Percentiles rank a stretch among this genome's conserved stretches.
These are phyloP conservation scores for Pythium sukuiense DNA, from an alignment of 352 stramenopile species.

Conservation along the genomic window DNA sequence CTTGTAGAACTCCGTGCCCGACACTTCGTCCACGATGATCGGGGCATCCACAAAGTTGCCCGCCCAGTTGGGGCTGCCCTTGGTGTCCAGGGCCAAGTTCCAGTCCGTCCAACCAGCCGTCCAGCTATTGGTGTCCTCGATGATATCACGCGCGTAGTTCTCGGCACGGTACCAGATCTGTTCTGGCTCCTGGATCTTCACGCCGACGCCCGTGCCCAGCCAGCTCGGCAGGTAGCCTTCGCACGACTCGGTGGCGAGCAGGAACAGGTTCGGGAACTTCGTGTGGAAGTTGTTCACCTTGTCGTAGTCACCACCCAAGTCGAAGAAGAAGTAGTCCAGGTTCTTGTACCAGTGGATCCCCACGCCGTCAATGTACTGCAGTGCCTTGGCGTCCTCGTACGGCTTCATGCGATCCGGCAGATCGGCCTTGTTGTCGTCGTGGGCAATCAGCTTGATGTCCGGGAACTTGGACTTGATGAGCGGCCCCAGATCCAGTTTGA, in stretches of 20 bases:
- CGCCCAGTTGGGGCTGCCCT: constrained; percentile 70
- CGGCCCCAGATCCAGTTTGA: constrained; percentile 74
- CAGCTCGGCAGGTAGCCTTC: constrained; percentile 53
- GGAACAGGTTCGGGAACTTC: constrained; percentile 64
- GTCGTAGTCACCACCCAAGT: constrained; percentile 45
- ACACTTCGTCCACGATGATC: constrained; percentile 63
- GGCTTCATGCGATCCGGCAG: constrained; percentile 47
- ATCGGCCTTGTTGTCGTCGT: constrained; percentile 80
- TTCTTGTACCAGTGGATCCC: constrained; percentile 89
- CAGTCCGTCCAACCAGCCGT: constrained; percentile 85
- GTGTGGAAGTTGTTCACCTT: constrained; percentile 51
- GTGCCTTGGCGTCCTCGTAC: constrained; percentile 46
- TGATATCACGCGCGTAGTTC: constrained; percentile 85
- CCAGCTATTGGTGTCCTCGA: constrained; percentile 80
- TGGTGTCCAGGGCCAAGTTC: constrained; percentile 80
- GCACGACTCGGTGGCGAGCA: constrained; percentile 82
- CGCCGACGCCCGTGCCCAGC: constrained; percentile 46
- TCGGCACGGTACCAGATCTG: constrained; percentile 67
- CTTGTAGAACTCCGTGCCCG: constrained; percentile 71
- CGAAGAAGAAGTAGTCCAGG: constrained; percentile 45
- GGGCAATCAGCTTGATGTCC: constrained; percentile 79
- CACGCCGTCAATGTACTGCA: constrained; percentile 75
- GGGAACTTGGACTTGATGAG: constrained; percentile 62
- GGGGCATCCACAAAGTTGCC: constrained; percentile 65
- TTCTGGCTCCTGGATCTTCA: constrained; percentile 45